Evolutionary conservation across 495 filamentous ascomycete genomes (phyloP).

Genomic region (Articulospora tetracladia): DNA sequence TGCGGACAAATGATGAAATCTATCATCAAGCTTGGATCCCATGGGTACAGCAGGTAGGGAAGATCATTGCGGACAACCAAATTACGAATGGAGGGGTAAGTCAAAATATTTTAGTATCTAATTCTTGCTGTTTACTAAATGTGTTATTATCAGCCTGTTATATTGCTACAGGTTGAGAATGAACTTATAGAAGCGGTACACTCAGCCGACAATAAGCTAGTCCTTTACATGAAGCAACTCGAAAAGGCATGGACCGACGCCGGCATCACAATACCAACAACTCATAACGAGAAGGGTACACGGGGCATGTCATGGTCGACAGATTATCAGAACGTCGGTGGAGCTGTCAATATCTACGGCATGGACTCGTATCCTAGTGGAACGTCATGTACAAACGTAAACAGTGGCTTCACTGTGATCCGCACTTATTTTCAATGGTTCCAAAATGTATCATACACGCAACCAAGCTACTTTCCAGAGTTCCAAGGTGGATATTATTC

Average conservation of each 20-base stretch:
- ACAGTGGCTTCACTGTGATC: slow-evolving; percentile 46
- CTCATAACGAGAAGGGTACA: slow-evolving; percentile 51
- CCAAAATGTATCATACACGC: slow-evolving; percentile 47
- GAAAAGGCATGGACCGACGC: slow-evolving; percentile 38
- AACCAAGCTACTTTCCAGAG: slow-evolving; percentile 47
- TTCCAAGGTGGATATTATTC: slow-evolving; percentile 52
- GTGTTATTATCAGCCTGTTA: slow-evolving; percentile 34
- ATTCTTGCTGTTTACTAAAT: not conserved
- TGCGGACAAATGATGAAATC: slow-evolving; percentile 36
- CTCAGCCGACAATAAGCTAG: slow-evolving; percentile 33
- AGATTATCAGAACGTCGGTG: slow-evolving; percentile 51
- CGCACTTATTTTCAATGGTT: slow-evolving; percentile 57
- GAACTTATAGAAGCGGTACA: slow-evolving; percentile 43
- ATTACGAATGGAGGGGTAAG: slow-evolving; percentile 44
- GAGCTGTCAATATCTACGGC: slow-evolving; percentile 52
- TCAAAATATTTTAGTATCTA: not conserved
- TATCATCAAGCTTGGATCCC: slow-evolving; percentile 42
- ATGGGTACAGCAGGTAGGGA: slow-evolving; percentile 40
- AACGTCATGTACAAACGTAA: slow-evolving; percentile 46
- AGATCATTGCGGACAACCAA: slow-evolving; percentile 44
- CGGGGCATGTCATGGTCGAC: slow-evolving; percentile 48
- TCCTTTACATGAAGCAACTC: slow-evolving; percentile 50
- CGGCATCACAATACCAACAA: slow-evolving; percentile 48
- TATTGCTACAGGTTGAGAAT: slow-evolving; percentile 51
- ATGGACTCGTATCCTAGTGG: slow-evolving; percentile 54